Percentiles rank a stretch among this genome's conserved stretches.
phyloP scores from a whole-genome alignment of 2,329 filamentous ascomycete species.

The Fonsecaea erecta region DNA sequence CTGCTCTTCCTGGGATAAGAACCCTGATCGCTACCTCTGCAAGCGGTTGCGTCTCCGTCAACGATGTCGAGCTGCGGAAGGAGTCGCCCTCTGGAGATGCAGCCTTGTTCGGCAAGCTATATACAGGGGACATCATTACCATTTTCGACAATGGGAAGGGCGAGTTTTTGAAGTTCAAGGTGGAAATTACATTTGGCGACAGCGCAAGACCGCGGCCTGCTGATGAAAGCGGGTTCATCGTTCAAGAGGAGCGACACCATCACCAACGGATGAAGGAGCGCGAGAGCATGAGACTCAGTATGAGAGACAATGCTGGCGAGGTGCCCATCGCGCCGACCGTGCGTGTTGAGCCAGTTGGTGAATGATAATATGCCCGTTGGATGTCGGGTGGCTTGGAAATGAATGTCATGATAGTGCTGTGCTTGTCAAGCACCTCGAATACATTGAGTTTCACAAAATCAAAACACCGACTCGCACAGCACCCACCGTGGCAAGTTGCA shows the following conservation, averaged over 20 bases:
- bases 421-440: neutral
- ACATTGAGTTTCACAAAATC: neutral
- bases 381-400: conserved; percentile 4
- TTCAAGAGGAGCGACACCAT: conserved; percentile 45
- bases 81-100: conserved; percentile 58
- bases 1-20: conserved; percentile 60
- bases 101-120: conserved; percentile 67
- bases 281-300: conserved; percentile 30
- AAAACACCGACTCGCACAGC: neutral
- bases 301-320: conserved; percentile 20
- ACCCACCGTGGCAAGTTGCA: neutral
- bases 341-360: conserved; percentile 3
- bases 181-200: conserved; percentile 54
- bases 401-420: conserved; percentile 1
- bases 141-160: conserved; percentile 63
- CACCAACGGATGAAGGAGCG: conserved; percentile 39
- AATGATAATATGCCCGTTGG: neutral
- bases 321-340: conserved; percentile 1
- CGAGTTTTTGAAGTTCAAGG: conserved; percentile 49
- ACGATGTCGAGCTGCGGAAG: conserved; percentile 68
- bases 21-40: conserved; percentile 80
- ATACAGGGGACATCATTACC: conserved; percentile 76
- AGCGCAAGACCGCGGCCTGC: conserved; percentile 49
- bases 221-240: conserved; percentile 47
- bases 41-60: conserved; percentile 75